Percentiles rank a stretch among this genome's conserved stretches.
Conservation (phyloP, 257 asterid species). For the Avicennia marina region DNA sequence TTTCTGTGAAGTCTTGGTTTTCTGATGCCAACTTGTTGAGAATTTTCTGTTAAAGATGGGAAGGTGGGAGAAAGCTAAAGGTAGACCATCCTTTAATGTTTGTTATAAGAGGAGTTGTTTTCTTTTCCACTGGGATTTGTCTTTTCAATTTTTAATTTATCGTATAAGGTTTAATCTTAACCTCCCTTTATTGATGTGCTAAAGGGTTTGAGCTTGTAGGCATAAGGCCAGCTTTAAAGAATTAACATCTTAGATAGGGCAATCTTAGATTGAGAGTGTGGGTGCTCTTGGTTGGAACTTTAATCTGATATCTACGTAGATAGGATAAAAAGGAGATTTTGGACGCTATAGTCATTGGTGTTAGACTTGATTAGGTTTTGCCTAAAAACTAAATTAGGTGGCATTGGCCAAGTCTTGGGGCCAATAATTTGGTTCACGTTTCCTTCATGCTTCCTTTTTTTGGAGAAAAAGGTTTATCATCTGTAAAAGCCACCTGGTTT, state of each 20-base stretch:
- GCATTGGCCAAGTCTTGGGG: conserved; percentile 26
- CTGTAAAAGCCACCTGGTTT: conserved; percentile 10
- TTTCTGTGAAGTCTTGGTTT: conserved; percentile 11
- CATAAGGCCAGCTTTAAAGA: no score
- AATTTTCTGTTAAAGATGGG: conserved; percentile 23
- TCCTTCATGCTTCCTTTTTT: conserved; percentile 15
- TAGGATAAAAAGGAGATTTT: background rate
- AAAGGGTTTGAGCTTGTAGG: no score
- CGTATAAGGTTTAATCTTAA: background rate
- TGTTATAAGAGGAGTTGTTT: conserved; percentile 1
- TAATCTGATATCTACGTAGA: background rate
- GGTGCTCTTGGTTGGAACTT: background rate
- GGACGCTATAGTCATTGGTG: conserved; percentile 1
- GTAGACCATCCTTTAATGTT: background rate
- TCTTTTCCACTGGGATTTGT: conserved; percentile 6
- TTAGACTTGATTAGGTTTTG: background rate
- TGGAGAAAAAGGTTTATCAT: background rate
- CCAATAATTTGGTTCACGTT: conserved; percentile 13
- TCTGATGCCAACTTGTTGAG: conserved; percentile 30
- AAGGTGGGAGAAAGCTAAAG: conserved; percentile 11
- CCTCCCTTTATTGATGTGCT: background rate
- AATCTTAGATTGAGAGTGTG: no score
- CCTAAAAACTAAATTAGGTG: conserved; percentile 13
- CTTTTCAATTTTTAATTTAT: no score
- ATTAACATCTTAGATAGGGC: no score